Evolutionary conservation across 768 basidiomycete genomes (phyloP).

Genomic region (Strobilomyces confusus): DNA sequence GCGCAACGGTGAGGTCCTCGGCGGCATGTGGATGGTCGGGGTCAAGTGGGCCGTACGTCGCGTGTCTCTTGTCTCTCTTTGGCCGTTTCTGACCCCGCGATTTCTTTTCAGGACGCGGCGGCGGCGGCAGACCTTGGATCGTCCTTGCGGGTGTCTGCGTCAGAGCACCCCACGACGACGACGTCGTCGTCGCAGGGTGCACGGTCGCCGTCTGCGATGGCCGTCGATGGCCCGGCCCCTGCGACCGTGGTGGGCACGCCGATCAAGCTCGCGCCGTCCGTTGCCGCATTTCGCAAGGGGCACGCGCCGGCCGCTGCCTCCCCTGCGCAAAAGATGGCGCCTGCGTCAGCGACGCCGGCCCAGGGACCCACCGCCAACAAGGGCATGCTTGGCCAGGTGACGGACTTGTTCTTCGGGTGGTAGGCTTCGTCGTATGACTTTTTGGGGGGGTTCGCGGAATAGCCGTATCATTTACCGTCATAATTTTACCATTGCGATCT

Average conservation of each 20-base stretch:
- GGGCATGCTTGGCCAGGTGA: constrained; percentile 67
- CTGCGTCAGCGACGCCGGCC: constrained; percentile 7
- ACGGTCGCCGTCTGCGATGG: constrained; percentile 43
- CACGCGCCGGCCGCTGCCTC: constrained; percentile 22
- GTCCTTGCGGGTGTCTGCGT: constrained; percentile 18
- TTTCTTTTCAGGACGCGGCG: constrained; percentile 50
- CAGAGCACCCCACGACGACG: constrained; percentile 17
- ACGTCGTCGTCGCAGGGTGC: constrained; percentile 8
- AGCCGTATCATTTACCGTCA: neutral
- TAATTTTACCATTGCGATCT: neutral
- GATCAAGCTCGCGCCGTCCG: constrained; percentile 66
- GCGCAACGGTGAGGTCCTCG: constrained; percentile 77
- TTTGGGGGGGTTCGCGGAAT: neutral
- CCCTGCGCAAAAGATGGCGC: constrained; percentile 21
- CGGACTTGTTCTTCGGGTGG: constrained; percentile 82
- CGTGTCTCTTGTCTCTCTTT: neutral
- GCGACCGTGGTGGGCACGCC: constrained; percentile 61
- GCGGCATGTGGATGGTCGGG: constrained; percentile 79
- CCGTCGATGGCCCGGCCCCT: constrained; percentile 40
- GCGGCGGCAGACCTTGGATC: constrained; percentile 44
- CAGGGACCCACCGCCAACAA: constrained; percentile 42
- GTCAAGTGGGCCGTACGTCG: constrained; percentile 77
- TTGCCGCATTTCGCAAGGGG: constrained; percentile 64
- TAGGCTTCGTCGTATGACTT: constrained; percentile 31
- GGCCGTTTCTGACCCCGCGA: neutral